Percentiles rank a stretch among this genome's conserved stretches.
Conservation (phyloP, 768 basidiomycete species). For the Erythrobasidium yunnanense region DNA sequence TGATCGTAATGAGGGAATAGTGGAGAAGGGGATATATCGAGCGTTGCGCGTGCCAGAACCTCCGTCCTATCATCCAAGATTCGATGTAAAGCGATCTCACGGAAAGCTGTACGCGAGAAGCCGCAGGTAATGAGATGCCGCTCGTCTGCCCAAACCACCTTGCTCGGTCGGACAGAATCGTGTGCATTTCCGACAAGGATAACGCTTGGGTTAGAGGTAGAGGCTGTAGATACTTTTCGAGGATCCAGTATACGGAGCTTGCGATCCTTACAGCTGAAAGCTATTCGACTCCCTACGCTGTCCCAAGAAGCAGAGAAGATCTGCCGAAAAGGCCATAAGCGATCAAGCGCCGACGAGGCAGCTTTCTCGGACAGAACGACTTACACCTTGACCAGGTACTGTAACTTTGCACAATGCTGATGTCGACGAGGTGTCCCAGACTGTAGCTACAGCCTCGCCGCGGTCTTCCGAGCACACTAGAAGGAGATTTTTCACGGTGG, state of each 20-base stretch:
- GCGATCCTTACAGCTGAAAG: slow-evolving; percentile 42
- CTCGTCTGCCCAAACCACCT: slow-evolving; percentile 40
- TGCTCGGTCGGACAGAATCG: slow-evolving; percentile 41
- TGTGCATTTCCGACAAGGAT: slow-evolving; percentile 36
- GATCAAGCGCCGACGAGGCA: neutral
- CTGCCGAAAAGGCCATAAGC: neutral
- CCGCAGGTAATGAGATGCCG: slow-evolving; percentile 40
- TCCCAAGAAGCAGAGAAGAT: slow-evolving; percentile 40
- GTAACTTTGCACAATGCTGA: slow-evolving; percentile 25
- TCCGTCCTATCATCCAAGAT: slow-evolving; percentile 28
- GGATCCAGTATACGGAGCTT: slow-evolving; percentile 41
- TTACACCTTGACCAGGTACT: slow-evolving; percentile 36
- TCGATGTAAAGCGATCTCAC: slow-evolving; percentile 41
- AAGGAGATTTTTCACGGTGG: slow-evolving; percentile 40
- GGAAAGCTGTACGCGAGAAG: slow-evolving; percentile 40
- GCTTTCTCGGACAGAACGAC: neutral
- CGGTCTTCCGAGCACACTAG: slow-evolving; percentile 40
- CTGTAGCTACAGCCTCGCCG: slow-evolving; percentile 35
- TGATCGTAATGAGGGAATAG: slow-evolving; percentile 42
- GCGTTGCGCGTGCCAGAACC: slow-evolving; percentile 31
- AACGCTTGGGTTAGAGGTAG: neutral
- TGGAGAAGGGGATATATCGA: slow-evolving; percentile 43
- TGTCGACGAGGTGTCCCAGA: slow-evolving; percentile 38
- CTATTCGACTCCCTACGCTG: slow-evolving; percentile 37
- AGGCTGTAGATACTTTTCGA: slow-evolving; percentile 28